Conservation (phyloP, 441 rosid species). For the Metrosideros polymorpha region DNA sequence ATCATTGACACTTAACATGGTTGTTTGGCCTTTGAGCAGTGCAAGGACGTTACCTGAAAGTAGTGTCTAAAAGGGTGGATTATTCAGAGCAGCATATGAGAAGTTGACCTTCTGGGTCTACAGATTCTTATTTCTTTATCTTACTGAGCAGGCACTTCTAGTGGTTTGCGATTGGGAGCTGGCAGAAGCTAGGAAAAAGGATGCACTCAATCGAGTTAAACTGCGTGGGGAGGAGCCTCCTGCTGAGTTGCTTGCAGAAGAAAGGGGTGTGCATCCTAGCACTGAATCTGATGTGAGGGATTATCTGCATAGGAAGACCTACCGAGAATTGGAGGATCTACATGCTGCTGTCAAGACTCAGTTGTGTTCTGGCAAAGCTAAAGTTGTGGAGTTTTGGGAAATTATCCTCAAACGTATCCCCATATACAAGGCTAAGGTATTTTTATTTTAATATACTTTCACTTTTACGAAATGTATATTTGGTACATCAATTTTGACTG, state of each 20-base stretch:
- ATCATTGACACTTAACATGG: background rate
- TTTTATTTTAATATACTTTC: background rate
- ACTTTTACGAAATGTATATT: background rate
- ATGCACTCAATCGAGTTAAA: conserved; percentile 78
- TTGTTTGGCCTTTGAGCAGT: background rate
- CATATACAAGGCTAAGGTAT: conserved; percentile 87
- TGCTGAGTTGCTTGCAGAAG: conserved; percentile 82
- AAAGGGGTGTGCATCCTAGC: conserved; percentile 79
- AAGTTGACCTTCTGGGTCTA: background rate
- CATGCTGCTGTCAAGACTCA: conserved; percentile 59
- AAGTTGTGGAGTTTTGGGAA: conserved; percentile 95
- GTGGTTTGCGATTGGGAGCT: conserved; percentile 90
- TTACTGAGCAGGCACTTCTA: conserved; percentile 58
- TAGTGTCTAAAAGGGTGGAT: background rate
- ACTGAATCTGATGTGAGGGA: conserved; percentile 71
- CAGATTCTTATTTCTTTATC: no score
- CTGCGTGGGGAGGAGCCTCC: conserved; percentile 93
- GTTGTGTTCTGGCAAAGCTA: conserved; percentile 80
- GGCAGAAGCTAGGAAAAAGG: no score
- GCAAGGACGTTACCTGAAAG: background rate
- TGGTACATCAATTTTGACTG: conserved; percentile 7
- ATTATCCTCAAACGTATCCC: conserved; percentile 76
- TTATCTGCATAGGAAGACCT: conserved; percentile 66
- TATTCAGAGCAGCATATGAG: background rate
- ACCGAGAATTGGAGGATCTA: conserved; percentile 53